Conservation (phyloP, 768 basidiomycete species). For the Xerocomus brunneocitrinus region DNA sequence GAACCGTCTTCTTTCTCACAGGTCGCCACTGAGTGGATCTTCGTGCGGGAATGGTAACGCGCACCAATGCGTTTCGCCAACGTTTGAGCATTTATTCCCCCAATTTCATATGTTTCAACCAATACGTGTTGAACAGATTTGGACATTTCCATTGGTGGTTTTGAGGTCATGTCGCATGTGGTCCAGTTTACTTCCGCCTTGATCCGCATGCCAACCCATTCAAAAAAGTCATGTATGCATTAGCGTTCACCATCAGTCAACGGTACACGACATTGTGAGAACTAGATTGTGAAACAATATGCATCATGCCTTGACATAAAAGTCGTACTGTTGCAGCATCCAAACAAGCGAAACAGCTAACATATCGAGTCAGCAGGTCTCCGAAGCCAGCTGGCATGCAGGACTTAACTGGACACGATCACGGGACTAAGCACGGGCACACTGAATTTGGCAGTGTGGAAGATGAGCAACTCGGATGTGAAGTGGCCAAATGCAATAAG, state of each 20-base stretch:
- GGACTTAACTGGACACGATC: conserved; percentile 71
- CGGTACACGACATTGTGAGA: background rate
- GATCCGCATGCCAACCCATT: conserved; percentile 6
- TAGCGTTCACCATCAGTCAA: background rate
- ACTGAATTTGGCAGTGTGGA: conserved; percentile 63
- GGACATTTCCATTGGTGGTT: background rate
- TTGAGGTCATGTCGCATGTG: background rate
- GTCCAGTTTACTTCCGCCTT: conserved; percentile 1
- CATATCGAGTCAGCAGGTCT: conserved; percentile 9
- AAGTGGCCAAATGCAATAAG: conserved; percentile 90
- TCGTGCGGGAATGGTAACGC: background rate
- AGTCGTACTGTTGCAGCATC: conserved; percentile 83
- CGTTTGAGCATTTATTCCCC: background rate
- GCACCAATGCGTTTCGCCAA: background rate
- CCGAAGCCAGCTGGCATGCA: conserved; percentile 30
- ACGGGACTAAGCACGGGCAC: conserved; percentile 65
- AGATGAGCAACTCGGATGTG: conserved; percentile 79
- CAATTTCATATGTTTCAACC: conserved; percentile 11
- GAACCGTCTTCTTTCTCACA: conserved; percentile 4
- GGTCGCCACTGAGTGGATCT: background rate
- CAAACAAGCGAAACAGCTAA: conserved; percentile 68
- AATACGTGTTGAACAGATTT: conserved; percentile 2
- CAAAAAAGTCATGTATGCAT: background rate
- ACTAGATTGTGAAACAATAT: background rate
- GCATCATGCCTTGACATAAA: conserved; percentile 53